Evolutionary conservation across 2,329 filamentous ascomycete species (phyloP).

Genomic region (Fusarium armeniacum): DNA sequence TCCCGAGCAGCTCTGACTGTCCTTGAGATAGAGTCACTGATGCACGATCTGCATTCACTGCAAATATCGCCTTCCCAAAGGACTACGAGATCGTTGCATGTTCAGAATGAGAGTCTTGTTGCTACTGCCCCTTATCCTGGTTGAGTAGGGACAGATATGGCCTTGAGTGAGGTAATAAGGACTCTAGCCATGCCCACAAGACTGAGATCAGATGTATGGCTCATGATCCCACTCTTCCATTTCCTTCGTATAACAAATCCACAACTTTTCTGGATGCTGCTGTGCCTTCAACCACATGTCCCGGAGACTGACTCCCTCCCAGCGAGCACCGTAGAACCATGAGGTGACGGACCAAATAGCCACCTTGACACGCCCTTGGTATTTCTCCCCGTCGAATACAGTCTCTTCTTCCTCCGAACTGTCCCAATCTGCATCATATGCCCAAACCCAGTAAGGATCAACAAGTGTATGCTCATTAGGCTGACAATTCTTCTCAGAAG

Average conservation of each 20-base stretch:
- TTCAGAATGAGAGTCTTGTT: no score
- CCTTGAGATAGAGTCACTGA: no score
- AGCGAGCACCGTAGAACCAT: constrained; percentile 45
- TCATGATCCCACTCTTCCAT: constrained; percentile 28
- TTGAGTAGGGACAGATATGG: no score
- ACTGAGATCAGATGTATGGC: constrained; percentile 14
- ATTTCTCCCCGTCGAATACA: constrained; percentile 10
- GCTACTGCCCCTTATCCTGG: no score
- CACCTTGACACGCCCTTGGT: constrained; percentile 37
- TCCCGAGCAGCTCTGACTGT: no score
- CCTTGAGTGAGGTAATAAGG: no score
- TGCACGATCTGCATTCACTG: no score
- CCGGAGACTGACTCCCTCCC: constrained; percentile 26
- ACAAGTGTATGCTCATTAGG: background rate
- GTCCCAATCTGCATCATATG: constrained; percentile 43
- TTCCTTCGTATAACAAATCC: background rate
- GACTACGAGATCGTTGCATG: no score
- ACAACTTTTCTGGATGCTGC: background rate
- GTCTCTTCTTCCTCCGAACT: constrained; percentile 12
- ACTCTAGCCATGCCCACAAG: background rate
- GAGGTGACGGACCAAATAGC: constrained; percentile 14
- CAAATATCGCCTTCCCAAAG: no score
- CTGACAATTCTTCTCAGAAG: constrained; percentile 9
- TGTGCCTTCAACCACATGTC: constrained; percentile 3
- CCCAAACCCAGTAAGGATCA: constrained; percentile 41